Evolutionary conservation across 352 stramenopile species (phyloP).

Genomic region (Phytopythium ostracodes): DNA sequence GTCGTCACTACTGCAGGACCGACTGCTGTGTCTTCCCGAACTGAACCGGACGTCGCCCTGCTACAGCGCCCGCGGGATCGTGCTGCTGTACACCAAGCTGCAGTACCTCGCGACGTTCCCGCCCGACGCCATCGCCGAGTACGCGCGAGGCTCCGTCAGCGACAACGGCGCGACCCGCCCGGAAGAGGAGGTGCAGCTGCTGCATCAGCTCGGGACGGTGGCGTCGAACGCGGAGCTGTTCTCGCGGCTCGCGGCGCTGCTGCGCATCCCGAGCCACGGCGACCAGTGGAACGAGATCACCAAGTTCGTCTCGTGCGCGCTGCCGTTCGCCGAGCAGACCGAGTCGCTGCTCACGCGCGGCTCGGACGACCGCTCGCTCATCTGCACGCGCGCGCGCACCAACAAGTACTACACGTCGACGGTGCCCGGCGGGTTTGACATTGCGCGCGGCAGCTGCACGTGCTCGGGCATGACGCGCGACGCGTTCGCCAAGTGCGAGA

Average conservation of each 20-base stretch:
- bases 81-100: constrained; percentile 83
- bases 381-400: constrained; percentile 71
- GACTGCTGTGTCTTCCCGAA: constrained; percentile 66
- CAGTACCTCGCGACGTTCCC: constrained; percentile 80
- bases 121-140: constrained; percentile 45
- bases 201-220: constrained; percentile 60
- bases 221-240: constrained; percentile 54
- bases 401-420: constrained; percentile 89
- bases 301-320: constrained; percentile 67
- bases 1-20: constrained; percentile 63
- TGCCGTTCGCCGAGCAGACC: constrained; percentile 82
- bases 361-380: constrained; percentile 80
- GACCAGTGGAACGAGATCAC: constrained; percentile 75
- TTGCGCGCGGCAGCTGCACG: constrained; percentile 80
- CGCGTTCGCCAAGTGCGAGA: constrained; percentile 63
- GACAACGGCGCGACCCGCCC: constrained; percentile 1
- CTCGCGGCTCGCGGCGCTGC: constrained; percentile 52
- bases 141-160: constrained; percentile 27
- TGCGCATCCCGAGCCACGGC: constrained; percentile 69
- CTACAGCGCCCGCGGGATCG: constrained; percentile 72
- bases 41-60: constrained; percentile 78
- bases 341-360: constrained; percentile 79
- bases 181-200: constrained; percentile 59
- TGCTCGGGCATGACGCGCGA: constrained; percentile 73
- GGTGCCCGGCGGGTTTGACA: constrained; percentile 54